Evolutionary conservation across 176 grass and related monocot species (phyloP), one percentile per base, ranked within the genome.

Genomic region (Aechmea fasciata): DNA sequence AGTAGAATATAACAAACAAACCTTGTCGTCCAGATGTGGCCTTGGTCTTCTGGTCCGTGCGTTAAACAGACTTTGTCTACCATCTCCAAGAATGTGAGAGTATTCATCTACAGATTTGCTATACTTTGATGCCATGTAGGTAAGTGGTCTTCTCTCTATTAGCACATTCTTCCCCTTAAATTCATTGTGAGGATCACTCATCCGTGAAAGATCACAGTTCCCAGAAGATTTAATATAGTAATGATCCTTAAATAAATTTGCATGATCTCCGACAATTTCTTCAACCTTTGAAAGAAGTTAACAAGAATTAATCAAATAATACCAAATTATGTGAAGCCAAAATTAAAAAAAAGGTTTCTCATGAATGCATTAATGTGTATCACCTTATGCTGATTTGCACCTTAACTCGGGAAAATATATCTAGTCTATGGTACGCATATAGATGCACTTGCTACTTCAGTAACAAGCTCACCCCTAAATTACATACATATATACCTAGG

Each of bases 21-120:
- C 93, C 93, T 97, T 97, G 48, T 90, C 93, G 57, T 97, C 93
- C 81, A 92, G 79, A 85, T 97, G 89, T 51, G 93, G 93, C 57
- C 79, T 88, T 80, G 93, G 89, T 59, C 89, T 83, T 65, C 73
- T 92, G 7, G 77, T 87, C 52, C 89, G 71, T 48, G 72, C 50
- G 79, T 87, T 67, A 85, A 92, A 97, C 41, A 97, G 52, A 17
- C 72, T 92, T 57, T 79, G 75, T 10, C 79, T 78, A 50, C 89
- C 89, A 65, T 66, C 71, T 55, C 83, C 93, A 26, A 97, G 66
- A 77, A 90, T 80, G 33, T 73, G 77, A 75, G 74, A 83, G 76
- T 96, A 96, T 61, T 96, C 89, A 76, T 87, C 81, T 67, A 96
- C 19, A 74, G 88, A 81, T 71, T 83, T 89, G 52, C 76, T 85